These are phyloP conservation scores for Podospora conica DNA, from an alignment of 495 filamentous ascomycete species.

Conservation along the genomic window DNA sequence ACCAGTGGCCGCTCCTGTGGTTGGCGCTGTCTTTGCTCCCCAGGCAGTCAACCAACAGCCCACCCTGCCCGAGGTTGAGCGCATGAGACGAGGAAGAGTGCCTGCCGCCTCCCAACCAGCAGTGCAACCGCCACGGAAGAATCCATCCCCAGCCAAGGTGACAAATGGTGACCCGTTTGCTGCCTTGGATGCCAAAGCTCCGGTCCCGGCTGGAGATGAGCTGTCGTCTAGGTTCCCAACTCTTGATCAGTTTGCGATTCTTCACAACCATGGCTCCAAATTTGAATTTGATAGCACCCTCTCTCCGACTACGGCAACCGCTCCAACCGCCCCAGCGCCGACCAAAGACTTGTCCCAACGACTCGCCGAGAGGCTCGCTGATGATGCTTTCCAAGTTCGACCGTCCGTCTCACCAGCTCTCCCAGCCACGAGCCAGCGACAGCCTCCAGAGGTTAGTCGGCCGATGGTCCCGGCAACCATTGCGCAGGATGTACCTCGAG, in stretches of 20 bases:
- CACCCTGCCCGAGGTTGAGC: constrained; percentile 80
- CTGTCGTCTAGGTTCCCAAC: constrained; percentile 81
- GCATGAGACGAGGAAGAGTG: constrained; percentile 88
- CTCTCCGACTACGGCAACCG: constrained; percentile 20
- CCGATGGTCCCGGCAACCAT: constrained; percentile 5
- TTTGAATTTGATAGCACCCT: constrained; percentile 73
- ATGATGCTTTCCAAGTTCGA: constrained; percentile 57
- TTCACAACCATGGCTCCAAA: constrained; percentile 78
- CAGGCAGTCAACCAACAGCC: constrained; percentile 62
- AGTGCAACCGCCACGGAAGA: constrained; percentile 48
- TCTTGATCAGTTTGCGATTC: constrained; percentile 84
- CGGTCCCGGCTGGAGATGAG: constrained; percentile 59
- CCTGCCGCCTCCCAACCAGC: constrained; percentile 44
- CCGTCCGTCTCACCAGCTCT: constrained; percentile 19
- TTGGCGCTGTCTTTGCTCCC: constrained; percentile 64
- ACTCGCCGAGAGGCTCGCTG: constrained; percentile 78
- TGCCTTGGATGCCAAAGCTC: constrained; percentile 64
- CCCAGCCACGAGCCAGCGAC: constrained; percentile 25
- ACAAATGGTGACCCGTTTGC: constrained; percentile 82
- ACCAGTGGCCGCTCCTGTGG: constrained; percentile 47
- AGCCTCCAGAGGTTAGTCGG: constrained; percentile 29
- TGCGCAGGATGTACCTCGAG: constrained; percentile 4
- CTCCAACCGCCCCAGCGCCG: constrained; percentile 37
- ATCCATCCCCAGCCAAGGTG: constrained; percentile 65
- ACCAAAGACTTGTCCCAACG: constrained; percentile 62